Conservation (phyloP, 805 yeast species). For the Starmerella vaccinii region DNA sequence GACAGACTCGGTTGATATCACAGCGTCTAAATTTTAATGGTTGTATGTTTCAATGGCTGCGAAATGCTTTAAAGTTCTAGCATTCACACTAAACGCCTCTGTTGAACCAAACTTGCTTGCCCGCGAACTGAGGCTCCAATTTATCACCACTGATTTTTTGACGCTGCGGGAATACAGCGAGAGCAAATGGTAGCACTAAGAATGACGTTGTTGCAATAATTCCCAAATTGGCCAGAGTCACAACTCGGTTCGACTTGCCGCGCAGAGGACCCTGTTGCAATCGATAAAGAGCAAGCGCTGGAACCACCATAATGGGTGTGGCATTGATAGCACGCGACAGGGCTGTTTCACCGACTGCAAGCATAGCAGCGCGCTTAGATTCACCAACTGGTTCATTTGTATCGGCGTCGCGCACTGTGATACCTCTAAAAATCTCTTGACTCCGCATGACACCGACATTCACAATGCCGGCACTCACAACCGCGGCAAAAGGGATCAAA, state of each 20-base stretch:
- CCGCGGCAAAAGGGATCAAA: conserved; percentile 96
- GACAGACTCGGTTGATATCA: no score
- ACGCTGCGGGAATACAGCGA: conserved; percentile 91
- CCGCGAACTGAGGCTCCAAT: conserved; percentile 56
- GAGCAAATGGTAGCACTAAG: conserved; percentile 82
- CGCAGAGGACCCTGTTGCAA: conserved; percentile 62
- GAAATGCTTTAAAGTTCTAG: no score
- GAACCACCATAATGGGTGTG: conserved; percentile 94
- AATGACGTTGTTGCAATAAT: conserved; percentile 77
- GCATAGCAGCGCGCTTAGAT: conserved; percentile 76
- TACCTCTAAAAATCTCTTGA: conserved; percentile 66
- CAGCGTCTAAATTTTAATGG: no score
- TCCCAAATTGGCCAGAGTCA: conserved; percentile 70
- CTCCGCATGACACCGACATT: conserved; percentile 96
- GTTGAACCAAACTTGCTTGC: conserved; percentile 68
- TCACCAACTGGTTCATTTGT: conserved; percentile 41
- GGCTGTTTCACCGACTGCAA: conserved; percentile 97
- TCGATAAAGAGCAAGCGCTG: conserved; percentile 73
- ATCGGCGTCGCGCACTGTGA: conserved; percentile 33
- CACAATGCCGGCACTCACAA: conserved; percentile 90
- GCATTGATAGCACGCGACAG: conserved; percentile 90
- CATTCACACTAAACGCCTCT: conserved; percentile 95
- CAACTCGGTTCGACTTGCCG: conserved; percentile 55
- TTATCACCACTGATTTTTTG: conserved; percentile 47
- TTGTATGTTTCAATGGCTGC: no score